phyloP scores from a whole-genome alignment of 306 rosid genomes.

The Pyrus betulifolia region DNA sequence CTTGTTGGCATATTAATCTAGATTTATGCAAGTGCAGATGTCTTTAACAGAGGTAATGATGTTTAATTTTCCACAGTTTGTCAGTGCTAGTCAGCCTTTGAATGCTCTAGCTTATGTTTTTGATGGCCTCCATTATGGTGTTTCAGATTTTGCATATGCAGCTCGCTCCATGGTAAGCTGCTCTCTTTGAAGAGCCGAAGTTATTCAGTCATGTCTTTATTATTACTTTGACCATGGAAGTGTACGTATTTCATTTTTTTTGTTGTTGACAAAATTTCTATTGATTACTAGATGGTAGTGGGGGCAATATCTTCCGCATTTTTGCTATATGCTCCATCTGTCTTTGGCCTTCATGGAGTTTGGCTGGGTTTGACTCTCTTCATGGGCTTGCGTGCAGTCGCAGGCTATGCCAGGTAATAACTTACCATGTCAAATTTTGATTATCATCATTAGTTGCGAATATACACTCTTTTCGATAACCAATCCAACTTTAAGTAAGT shows the following conservation, averaged over 20 bases:
- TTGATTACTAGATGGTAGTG: constrained; percentile 46
- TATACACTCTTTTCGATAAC: neutral
- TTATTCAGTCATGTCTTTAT: neutral
- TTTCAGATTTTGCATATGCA: constrained; percentile 89
- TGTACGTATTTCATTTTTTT: neutral
- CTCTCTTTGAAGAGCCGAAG: constrained; percentile 6
- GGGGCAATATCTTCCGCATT: constrained; percentile 63
- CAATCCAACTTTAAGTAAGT: neutral
- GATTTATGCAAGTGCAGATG: neutral
- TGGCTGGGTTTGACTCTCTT: constrained; percentile 83
- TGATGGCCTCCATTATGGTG: constrained; percentile 90
- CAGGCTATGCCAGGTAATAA: constrained; percentile 67
- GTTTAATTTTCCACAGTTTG: constrained; percentile 46
- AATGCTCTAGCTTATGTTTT: constrained; percentile 78
- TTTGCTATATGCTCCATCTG: constrained; percentile 58
- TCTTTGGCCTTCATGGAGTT: constrained; percentile 68
- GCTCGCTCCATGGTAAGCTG: constrained; percentile 80
- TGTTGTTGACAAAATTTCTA: neutral
- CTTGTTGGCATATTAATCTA: constrained; percentile 3
- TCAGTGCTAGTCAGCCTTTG: constrained; percentile 91
- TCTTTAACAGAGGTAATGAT: constrained; percentile 11
- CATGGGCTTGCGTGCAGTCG: constrained; percentile 68
- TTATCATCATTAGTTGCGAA: neutral
- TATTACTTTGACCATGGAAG: neutral
- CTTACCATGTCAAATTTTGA: neutral